These are phyloP conservation scores for Alnus rubra DNA, from an alignment of 306 rosid species.

Conservation along the genomic window DNA sequence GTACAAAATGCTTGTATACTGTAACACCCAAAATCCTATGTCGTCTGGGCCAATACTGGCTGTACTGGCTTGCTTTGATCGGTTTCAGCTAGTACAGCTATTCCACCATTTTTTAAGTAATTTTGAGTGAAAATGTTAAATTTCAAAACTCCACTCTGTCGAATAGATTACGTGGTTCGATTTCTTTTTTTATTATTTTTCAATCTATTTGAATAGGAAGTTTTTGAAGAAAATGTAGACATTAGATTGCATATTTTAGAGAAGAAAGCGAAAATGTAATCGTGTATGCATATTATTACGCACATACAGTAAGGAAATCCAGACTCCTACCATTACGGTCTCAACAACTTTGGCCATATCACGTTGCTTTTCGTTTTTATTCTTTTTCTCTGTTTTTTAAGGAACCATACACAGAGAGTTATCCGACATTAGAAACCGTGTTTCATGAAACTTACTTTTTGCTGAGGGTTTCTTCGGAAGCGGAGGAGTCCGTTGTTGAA, in stretches of 20 bases:
- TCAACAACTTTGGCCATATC: too few species aligned
- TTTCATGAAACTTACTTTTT: conserved; percentile 41
- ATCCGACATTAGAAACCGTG: neutral
- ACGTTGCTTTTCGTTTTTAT: neutral
- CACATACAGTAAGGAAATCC: neutral
- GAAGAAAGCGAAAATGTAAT: too few species aligned
- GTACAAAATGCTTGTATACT: neutral
- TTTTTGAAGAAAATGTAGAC: too few species aligned
- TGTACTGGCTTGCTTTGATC: neutral
- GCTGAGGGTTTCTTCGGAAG: conserved; percentile 37
- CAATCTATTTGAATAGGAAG: too few species aligned
- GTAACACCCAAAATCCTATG: neutral
- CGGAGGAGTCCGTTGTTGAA: conserved; percentile 17
- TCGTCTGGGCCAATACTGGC: neutral
- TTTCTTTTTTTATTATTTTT: too few species aligned
- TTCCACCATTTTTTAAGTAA: neutral
- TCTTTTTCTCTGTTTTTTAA: neutral
- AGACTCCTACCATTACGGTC: neutral
- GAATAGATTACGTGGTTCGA: too few species aligned
- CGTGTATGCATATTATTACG: neutral
- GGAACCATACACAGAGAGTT: conserved; percentile 6
- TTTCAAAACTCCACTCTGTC: too few species aligned
- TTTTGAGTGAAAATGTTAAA: neutral
- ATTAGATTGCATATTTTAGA: too few species aligned
- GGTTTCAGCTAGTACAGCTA: neutral